Evolutionary conservation across 805 yeast species (phyloP), one percentile per base, ranked within the genome.

Genomic region (Candida silvicultrix): DNA sequence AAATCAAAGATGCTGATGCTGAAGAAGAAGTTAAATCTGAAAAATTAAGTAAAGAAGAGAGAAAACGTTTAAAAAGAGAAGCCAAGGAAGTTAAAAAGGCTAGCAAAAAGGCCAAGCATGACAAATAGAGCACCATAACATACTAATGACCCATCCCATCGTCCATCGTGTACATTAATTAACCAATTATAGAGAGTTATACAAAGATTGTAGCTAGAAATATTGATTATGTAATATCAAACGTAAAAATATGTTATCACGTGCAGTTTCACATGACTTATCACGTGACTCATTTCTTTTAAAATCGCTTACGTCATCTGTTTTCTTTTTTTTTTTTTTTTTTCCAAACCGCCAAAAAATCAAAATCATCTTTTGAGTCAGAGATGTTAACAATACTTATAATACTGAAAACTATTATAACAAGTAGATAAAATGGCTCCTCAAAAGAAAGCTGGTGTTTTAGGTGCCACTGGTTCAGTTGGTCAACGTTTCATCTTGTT

Each of bases 391-490:
- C n/a, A n/a, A n/a, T n/a, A n/a, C n/a, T n/a, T n/a, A n/a, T n/a
- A n/a, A n/a, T n/a, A n/a, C n/a, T n/a, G n/a, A n/a, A n/a, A n/a
- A n/a, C n/a, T n/a, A n/a, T n/a, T n/a, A n/a, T n/a, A n/a, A n/a
- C n/a, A n/a, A n/a, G n/a, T n/a, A n/a, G n/a, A n/a, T n/a, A 35
- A 35, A 45, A 66, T 63, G 68, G 63, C 52, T 46, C 50, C 49
- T 23, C 60, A 57, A 46, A 72, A 69, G 62, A 62, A 69, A 46
- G 77, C 76, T 55, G 99, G 99, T 72, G 97, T 94, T 56, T 74
- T 92, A 50, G 99, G 99, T 43, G 98, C 98, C 54, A 92, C 99
- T 12, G 99, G 99, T 44, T 83, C 95, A 38, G 99, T 94, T 35
- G 99, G 99, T 47, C 99, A 94, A 68, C 78, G 98, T 57, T 94